Evolutionary conservation across 2,329 filamentous ascomycete genomes (phyloP), one percentile per base, ranked within the genome.

Genomic region (Claviceps pazoutovae): DNA sequence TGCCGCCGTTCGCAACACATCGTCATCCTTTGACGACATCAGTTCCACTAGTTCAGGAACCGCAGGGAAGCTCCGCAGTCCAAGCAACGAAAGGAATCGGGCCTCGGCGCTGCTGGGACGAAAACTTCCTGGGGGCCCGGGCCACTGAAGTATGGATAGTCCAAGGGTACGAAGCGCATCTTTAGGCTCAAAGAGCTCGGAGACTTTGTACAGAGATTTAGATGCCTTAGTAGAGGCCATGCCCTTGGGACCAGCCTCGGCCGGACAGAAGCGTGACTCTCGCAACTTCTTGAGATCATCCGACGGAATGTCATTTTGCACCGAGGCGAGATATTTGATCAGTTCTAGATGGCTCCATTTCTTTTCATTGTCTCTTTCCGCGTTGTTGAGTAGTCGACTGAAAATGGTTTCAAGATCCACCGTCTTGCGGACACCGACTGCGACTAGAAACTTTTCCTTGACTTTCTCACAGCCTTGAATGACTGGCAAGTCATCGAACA

Each of bases 331-430:
- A 60, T 98, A 98, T 60, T 89, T 91, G 66, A 98, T 89, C 26
- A 98, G 74, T 64, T 98, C 91, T 55, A 95, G 82, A 63, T 97
- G 91, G 53, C 88, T 96, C 87, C 88, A 95, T 65, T 83, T 82
- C 54, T 75, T 76, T 26, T 76, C 75, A n/a, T 73, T 71, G 9
- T 65, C 66, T 14, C 75, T 70, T 0, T 71, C 62, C 0, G 80
- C 73, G 16, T 77, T 75, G 49, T 78, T 82, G 58, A 96, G 76
- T 44, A 98, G 75, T 45, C 91, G 79, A 23, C 86, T 85, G 61
- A 98, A 97, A 34, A 98, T 94, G 34, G 94, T 91, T 36, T 88
- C 88, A 2, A 98, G 72, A 59, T 98, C 93, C 19, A 98, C 83
- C 0, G 93, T 98, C 70, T 97, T 97, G 54, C 93, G 53, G 26